Conservation (phyloP, 225 moss, liverwort and hornwort species). For the Antitrichia curtipendula region DNA sequence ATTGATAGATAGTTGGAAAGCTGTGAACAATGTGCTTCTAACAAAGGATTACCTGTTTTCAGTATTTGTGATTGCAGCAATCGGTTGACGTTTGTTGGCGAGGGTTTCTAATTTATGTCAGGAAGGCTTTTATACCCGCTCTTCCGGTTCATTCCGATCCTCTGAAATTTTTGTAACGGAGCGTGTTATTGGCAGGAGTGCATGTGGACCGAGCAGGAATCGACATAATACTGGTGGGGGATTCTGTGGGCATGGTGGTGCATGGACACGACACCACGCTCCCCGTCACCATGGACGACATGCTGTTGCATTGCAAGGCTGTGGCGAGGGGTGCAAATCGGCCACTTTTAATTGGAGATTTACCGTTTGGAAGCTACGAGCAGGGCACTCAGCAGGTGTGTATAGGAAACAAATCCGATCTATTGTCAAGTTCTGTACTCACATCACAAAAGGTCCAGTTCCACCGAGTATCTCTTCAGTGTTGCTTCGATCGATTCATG, state of each 20-base stretch:
- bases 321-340: slow-evolving; percentile 80
- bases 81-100: not conserved
- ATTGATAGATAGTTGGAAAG: not conserved
- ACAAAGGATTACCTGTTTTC: not conserved
- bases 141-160: not conserved
- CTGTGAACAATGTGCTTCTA: not conserved
- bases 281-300: slow-evolving; percentile 85
- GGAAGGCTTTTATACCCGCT: not conserved
- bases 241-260: slow-evolving; percentile 97
- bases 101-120: not conserved
- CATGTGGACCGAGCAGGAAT: slow-evolving; percentile 95
- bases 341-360: slow-evolving; percentile 79
- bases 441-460: not conserved
- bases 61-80: not conserved
- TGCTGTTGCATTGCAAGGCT: slow-evolving; percentile 81
- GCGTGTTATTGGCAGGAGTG: slow-evolving; percentile 27
- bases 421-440: not conserved
- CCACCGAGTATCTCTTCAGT: not conserved
- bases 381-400: slow-evolving; percentile 82
- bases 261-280: slow-evolving; percentile 97
- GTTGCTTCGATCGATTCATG: not conserved
- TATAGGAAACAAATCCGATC: not conserved
- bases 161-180: not conserved
- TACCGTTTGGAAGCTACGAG: slow-evolving; percentile 96
- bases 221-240: slow-evolving; percentile 78